These are phyloP conservation scores for Nothomitra cinnamomea DNA, from an alignment of 2,329 filamentous ascomycete genomes.

Conservation along the genomic window DNA sequence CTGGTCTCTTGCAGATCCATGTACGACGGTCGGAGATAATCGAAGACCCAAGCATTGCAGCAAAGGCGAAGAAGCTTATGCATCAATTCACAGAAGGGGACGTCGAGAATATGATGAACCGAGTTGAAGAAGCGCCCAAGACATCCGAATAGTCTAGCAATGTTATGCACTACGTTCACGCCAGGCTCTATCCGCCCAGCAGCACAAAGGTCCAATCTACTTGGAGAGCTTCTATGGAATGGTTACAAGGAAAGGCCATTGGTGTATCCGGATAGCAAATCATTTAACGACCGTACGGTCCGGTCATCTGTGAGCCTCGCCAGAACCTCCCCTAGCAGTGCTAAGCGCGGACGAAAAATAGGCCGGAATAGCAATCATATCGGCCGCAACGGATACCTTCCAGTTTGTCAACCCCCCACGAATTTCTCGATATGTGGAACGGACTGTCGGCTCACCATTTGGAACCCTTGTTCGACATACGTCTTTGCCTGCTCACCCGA, in stretches of 20 bases:
- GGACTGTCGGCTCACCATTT: slow-evolving; percentile 28
- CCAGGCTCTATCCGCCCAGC: too few species aligned
- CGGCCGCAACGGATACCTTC: slow-evolving; percentile 26
- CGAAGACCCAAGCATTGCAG: slow-evolving; percentile 35
- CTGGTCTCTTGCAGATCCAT: slow-evolving; percentile 29
- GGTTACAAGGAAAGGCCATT: too few species aligned
- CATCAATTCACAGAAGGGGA: slow-evolving; percentile 55
- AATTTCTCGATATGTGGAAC: background rate
- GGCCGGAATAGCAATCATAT: slow-evolving; percentile 27
- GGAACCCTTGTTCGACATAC: slow-evolving; percentile 36
- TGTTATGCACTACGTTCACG: too few species aligned
- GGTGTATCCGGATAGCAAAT: too few species aligned
- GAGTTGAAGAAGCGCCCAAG: slow-evolving; percentile 22
- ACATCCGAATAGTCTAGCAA: too few species aligned
- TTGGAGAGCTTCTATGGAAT: too few species aligned
- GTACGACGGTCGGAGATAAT: slow-evolving; percentile 39
- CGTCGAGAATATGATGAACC: slow-evolving; percentile 51
- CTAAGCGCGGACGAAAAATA: slow-evolving; percentile 22
- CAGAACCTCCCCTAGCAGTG: slow-evolving; percentile 18
- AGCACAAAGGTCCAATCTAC: too few species aligned
- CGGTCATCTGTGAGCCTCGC: slow-evolving; percentile 8
- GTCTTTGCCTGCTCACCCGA: slow-evolving; percentile 32
- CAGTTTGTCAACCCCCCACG: slow-evolving; percentile 6
- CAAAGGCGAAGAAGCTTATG: slow-evolving; percentile 55
- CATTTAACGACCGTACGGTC: slow-evolving; percentile 9